Evolutionary conservation across 495 filamentous ascomycete genomes (phyloP).

Genomic region (Achaetomiella virescens): DNA sequence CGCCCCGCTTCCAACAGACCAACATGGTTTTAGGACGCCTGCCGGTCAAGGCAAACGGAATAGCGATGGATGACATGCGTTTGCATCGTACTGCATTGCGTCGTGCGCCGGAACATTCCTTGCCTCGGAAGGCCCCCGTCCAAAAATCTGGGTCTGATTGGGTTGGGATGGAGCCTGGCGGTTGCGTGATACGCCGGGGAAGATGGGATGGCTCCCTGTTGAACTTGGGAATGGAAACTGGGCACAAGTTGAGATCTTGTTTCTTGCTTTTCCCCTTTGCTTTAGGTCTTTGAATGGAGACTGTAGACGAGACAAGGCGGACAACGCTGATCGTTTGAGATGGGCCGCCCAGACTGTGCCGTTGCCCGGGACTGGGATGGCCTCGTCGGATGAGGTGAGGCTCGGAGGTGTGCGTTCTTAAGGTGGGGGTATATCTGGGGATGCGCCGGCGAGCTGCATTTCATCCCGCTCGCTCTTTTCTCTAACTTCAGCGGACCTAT

Average conservation of each 20-base stretch:
- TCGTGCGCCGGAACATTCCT: background rate
- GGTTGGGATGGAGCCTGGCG: background rate
- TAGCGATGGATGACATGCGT: background rate
- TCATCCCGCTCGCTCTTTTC: background rate
- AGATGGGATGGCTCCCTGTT: background rate
- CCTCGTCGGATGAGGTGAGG: background rate
- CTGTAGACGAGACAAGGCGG: background rate
- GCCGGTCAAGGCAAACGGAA: background rate
- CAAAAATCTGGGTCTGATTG: background rate
- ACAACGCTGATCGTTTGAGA: background rate
- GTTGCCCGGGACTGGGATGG: background rate
- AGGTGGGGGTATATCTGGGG: slow-evolving; percentile 1
- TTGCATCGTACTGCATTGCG: slow-evolving; percentile 3
- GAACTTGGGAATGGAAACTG: background rate
- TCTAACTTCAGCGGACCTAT: background rate
- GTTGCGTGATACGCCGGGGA: slow-evolving; percentile 1
- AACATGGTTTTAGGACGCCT: background rate
- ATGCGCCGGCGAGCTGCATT: background rate
- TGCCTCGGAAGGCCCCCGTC: background rate
- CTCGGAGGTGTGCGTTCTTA: background rate
- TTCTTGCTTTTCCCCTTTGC: background rate
- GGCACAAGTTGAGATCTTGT: background rate
- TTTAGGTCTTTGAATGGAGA: background rate
- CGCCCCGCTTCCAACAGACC: background rate
- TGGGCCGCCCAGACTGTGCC: background rate